Conservation (phyloP, 306 rosid genomes). For the Cicer cuneatum region DNA sequence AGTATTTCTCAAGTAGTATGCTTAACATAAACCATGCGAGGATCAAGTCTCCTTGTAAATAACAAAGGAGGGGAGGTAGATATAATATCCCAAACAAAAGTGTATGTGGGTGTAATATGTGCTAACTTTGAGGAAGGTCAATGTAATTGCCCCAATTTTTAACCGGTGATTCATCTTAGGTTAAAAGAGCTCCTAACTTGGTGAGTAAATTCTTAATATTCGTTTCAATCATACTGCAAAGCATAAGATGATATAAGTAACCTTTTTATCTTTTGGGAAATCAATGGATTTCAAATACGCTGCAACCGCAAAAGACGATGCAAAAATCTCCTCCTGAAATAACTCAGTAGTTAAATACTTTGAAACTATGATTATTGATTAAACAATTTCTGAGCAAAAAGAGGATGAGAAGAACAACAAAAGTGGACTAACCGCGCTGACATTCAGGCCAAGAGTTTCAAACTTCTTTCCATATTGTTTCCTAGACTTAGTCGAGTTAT, state of each 20-base stretch:
- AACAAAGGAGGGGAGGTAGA: too few species aligned
- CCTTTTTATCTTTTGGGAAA: conserved; percentile 96
- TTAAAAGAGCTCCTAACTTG: neutral
- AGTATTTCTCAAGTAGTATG: neutral
- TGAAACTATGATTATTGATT: neutral
- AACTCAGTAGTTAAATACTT: conserved; percentile 31
- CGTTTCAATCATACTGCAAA: conserved; percentile 13
- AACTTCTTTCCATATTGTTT: conserved; percentile 99
- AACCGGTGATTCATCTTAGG: neutral
- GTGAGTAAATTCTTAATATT: neutral
- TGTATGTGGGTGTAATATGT: too few species aligned
- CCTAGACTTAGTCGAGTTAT: conserved; percentile 98
- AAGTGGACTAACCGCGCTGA: conserved; percentile 69
- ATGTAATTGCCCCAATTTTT: too few species aligned
- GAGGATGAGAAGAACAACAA: conserved; percentile 25
- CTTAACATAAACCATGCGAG: conserved; percentile 18
- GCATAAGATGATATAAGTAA: conserved; percentile 32
- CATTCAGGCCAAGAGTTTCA: conserved; percentile 91
- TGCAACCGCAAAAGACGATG: conserved; percentile 98
- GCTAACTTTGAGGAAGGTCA: too few species aligned
- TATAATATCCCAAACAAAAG: too few species aligned
- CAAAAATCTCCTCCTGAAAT: conserved; percentile 95
- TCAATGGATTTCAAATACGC: conserved; percentile 89
- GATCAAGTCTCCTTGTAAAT: neutral
- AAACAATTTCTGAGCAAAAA: conserved; percentile 33